phyloP scores from a whole-genome alignment of 805 yeast genomes.

The Zygosaccharomyces siamensis region DNA sequence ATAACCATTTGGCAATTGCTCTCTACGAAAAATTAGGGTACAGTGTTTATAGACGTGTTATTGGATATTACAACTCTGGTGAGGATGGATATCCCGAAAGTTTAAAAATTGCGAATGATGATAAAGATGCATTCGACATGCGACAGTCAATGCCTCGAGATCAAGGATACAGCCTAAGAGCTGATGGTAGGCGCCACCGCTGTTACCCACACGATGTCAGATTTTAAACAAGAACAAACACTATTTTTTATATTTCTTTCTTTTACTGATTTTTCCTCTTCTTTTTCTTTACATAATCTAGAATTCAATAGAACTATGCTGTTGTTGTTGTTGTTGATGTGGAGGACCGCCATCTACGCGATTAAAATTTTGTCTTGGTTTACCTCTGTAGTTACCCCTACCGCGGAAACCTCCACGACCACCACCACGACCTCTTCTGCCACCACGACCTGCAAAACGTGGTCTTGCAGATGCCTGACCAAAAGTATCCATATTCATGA shows the following conservation, averaged over 20 bases:
- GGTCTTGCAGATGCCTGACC: constrained; percentile 60
- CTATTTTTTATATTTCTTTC: neutral
- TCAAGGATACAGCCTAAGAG: constrained; percentile 46
- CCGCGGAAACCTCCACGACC: constrained; percentile 40
- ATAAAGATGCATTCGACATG: constrained; percentile 86
- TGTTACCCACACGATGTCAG: constrained; percentile 64
- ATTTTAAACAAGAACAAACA: constrained; percentile 37
- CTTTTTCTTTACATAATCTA: constrained; percentile 10
- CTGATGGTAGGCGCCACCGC: constrained; percentile 54
- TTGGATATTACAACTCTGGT: constrained; percentile 72
- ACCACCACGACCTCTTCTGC: constrained; percentile 47
- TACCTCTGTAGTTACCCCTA: constrained; percentile 32
- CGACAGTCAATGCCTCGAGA: constrained; percentile 61
- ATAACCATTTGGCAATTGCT: constrained; percentile 71
- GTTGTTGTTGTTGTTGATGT: constrained; percentile 14
- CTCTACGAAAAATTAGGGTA: constrained; percentile 86
- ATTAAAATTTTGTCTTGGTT: constrained; percentile 19
- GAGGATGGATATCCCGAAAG: constrained; percentile 41
- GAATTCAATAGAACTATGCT: constrained; percentile 7
- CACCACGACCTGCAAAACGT: constrained; percentile 43
- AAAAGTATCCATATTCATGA: constrained; percentile 74
- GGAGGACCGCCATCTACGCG: constrained; percentile 13
- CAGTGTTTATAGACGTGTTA: constrained; percentile 76
- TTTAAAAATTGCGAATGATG: constrained; percentile 51
- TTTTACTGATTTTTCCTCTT: neutral